Percentiles rank a stretch among this genome's conserved stretches.
Conservation (phyloP, 176 grass and related monocot species). For the Phoenix roebelenii region DNA sequence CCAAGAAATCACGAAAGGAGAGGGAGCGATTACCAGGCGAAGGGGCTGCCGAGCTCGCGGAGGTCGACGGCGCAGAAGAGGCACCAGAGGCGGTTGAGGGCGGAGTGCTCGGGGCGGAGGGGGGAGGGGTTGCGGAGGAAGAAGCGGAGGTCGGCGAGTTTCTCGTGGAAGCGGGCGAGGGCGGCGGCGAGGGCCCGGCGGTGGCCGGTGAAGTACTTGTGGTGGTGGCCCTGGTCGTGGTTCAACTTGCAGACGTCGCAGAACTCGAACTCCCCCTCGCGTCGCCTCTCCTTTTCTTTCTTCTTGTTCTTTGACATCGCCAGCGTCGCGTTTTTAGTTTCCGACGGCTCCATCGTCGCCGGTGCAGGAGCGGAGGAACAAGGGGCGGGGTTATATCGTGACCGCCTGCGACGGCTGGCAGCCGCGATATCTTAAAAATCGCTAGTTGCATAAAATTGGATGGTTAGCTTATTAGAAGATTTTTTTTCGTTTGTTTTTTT, state of each 20-base stretch:
- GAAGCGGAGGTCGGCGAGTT: slow-evolving; percentile 47
- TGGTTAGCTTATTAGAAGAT: too few relatives aligned
- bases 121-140: slow-evolving; percentile 31
- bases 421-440: too few relatives aligned
- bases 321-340: too few relatives aligned
- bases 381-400: too few relatives aligned
- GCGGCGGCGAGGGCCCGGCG: slow-evolving; percentile 23
- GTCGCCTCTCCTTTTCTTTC: background rate
- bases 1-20: slow-evolving; percentile 3
- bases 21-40: slow-evolving; percentile 38
- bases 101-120: slow-evolving; percentile 6
- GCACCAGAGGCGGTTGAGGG: slow-evolving; percentile 44
- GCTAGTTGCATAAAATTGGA: too few relatives aligned
- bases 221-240: slow-evolving; percentile 70
- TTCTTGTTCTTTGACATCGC: too few relatives aligned
- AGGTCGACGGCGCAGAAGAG: slow-evolving; percentile 55
- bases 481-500: too few relatives aligned
- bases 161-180: slow-evolving; percentile 57
- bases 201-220: slow-evolving; percentile 57
- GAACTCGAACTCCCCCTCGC: slow-evolving; percentile 30
- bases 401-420: too few relatives aligned
- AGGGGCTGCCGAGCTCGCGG: slow-evolving; percentile 35
- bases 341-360: too few relatives aligned
- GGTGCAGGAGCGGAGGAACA: too few relatives aligned
- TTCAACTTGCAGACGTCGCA: slow-evolving; percentile 70